phyloP scores from a whole-genome alignment of 2,329 filamentous ascomycete genomes.

The Phialemoniopsis sp. region DNA sequence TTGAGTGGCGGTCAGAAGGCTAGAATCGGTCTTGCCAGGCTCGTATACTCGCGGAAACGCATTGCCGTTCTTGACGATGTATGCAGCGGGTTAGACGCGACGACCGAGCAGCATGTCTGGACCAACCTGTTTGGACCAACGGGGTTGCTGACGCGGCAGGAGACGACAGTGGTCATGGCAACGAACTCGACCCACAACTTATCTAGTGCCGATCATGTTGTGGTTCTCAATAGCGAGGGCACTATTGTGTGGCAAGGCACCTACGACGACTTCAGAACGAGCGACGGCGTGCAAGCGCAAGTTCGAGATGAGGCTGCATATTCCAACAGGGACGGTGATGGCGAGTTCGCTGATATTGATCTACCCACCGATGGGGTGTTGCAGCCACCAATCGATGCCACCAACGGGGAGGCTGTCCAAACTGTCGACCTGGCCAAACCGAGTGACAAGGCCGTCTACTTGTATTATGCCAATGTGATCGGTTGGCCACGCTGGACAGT shows the following conservation, averaged over 20 bases:
- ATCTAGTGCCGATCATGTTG: slow-evolving; percentile 31
- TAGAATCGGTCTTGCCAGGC: slow-evolving; percentile 52
- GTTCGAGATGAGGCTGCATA: background rate
- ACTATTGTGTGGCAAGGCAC: slow-evolving; percentile 28
- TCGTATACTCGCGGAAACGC: slow-evolving; percentile 63
- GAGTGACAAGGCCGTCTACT: slow-evolving; percentile 3
- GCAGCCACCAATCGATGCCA: too few relatives aligned
- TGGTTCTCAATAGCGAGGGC: slow-evolving; percentile 26
- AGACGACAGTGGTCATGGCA: slow-evolving; percentile 10
- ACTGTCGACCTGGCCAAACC: slow-evolving; percentile 5
- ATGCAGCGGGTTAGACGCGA: too few relatives aligned
- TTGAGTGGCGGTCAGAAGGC: slow-evolving; percentile 21
- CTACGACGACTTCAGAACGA: slow-evolving; percentile 23
- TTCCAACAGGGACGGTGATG: slow-evolving; percentile 1
- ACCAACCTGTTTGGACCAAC: slow-evolving; percentile 6
- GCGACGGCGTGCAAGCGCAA: background rate
- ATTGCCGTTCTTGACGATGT: slow-evolving; percentile 65
- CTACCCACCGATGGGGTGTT: too few relatives aligned
- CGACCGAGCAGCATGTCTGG: slow-evolving; percentile 8
- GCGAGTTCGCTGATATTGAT: slow-evolving; percentile 2
- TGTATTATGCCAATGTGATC: slow-evolving; percentile 1
- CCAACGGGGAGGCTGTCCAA: slow-evolving; percentile 2
- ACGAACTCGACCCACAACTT: slow-evolving; percentile 14
- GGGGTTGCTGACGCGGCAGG: slow-evolving; percentile 6
- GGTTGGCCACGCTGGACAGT: slow-evolving; percentile 1